Base-by-base conservation (phyloP, 177 flowering plant species). In the Vitis hybrid region DNA sequence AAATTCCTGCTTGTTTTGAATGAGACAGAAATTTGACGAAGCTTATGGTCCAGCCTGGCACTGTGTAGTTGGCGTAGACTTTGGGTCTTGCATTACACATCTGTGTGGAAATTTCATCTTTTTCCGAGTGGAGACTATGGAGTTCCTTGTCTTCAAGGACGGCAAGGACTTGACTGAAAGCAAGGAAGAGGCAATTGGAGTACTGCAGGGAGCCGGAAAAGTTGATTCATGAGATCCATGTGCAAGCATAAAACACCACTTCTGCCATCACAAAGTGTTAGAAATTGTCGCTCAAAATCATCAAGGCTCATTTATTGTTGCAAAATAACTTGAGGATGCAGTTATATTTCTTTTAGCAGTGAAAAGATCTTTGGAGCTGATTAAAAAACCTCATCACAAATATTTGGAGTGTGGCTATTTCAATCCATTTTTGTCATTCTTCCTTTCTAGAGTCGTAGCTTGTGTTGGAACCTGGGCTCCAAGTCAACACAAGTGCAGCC, bases 121-220 rank as follows among this genome's bases (percentile, higher is more conserved):
- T 80, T 82, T 84, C 67, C 75, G 50, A 18, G 81, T 80, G 18
- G 84, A 80, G 71, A 80, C 73, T 81, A 66, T 80, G 80, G 82
- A 79, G 74, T 79, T 82, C 69, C 70, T 81, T 20, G 71, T 82
- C 63, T 84, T 84, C 79, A 84, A 82, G 61, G 84, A 84, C 62
- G 80, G 79, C 6, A 76, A 73, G 45, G 78, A 81, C 75, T 66
- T 69, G 59, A 29, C 39, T 48, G 72, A 79, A 61, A 81, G 79
- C 73, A 81, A 73, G 64, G 82, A 79, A 52, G 81, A 77, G 55
- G 78, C 79, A 5, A 66, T 82, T 29, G 76, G 83, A 65, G 83
- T 74, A 14, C 50, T 69, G 65, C 72, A 69, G 68, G 71, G 65
- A 62, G 52, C 8, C 59, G 50, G 69, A 67, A 56, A 74, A 49